Percentiles rank a stretch among this genome's conserved stretches.
Evolutionary conservation across 192 early-diverging fungal species (phyloP).

Genomic region (Spizellomyces punctatus): DNA sequence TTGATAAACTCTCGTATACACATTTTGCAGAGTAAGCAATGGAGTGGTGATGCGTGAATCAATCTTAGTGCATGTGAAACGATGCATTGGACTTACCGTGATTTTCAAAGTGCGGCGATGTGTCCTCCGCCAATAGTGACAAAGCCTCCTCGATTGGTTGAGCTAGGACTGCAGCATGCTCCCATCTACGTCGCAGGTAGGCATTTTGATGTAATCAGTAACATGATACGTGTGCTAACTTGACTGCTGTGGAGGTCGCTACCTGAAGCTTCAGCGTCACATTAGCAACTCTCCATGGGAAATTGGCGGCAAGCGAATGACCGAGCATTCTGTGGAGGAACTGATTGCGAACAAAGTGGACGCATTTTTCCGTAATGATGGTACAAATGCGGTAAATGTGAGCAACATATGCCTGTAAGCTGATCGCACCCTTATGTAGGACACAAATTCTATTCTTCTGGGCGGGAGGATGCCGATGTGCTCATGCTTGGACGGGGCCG

Average conservation of each 20-base stretch:
- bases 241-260: constrained; percentile 47
- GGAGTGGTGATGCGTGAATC: background rate
- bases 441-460: constrained; percentile 81
- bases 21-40: constrained; percentile 29
- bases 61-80: constrained; percentile 3
- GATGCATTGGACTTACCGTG: background rate
- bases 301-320: constrained; percentile 66
- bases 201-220: background rate
- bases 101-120: constrained; percentile 13
- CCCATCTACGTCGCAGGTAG: constrained; percentile 36
- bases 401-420: background rate
- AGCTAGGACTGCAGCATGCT: constrained; percentile 19
- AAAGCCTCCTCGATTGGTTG: background rate
- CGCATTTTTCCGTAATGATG: constrained; percentile 57
- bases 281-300: constrained; percentile 88
- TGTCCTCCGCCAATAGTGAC: constrained; percentile 19
- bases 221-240: background rate
- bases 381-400: constrained; percentile 32
- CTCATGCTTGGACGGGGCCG: constrained; percentile 90
- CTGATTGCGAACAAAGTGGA: constrained; percentile 64
- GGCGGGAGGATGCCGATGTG: constrained; percentile 93
- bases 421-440: constrained; percentile 29
- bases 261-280: constrained; percentile 49
- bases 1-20: constrained; percentile 18
- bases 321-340: constrained; percentile 81